Evolutionary conservation across 768 basidiomycete species (phyloP).

Genomic region (Russula olivacea): DNA sequence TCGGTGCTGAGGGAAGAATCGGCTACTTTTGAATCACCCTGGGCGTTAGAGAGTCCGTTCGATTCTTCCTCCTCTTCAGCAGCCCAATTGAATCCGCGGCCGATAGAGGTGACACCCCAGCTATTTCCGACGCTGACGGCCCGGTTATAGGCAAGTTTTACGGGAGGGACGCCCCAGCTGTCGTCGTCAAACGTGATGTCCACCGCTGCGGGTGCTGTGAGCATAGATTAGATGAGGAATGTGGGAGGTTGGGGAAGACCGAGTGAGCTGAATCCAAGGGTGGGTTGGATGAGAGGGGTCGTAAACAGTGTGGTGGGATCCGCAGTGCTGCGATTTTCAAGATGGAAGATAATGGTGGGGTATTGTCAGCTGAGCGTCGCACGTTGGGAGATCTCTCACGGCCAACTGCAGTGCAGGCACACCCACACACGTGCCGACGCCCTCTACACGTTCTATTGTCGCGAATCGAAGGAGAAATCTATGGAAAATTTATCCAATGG

Average conservation of each 20-base stretch:
- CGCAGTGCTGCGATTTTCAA: not conserved
- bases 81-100: conserved; percentile 75
- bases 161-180: conserved; percentile 55
- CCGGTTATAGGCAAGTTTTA: conserved; percentile 44
- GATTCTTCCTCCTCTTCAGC: conserved; percentile 33
- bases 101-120: conserved; percentile 83
- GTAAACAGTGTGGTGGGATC: not conserved
- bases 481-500: not conserved
- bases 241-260: conserved; percentile 1
- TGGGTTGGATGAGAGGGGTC: not conserved
- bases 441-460: not conserved
- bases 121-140: conserved; percentile 67
- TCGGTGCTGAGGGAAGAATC: conserved; percentile 2
- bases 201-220: conserved; percentile 48
- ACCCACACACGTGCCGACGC: conserved; percentile 13
- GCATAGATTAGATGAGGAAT: conserved; percentile 37
- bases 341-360: not conserved
- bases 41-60: conserved; percentile 11
- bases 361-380: not conserved
- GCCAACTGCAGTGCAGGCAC: not conserved
- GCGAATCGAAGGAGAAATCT: not conserved
- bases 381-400: conserved; percentile 3
- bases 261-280: not conserved
- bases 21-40: conserved; percentile 19
- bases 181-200: conserved; percentile 60